These are phyloP conservation scores for Epichloe bromicola DNA, from an alignment of 2,329 filamentous ascomycete genomes.

Conservation along the genomic window DNA sequence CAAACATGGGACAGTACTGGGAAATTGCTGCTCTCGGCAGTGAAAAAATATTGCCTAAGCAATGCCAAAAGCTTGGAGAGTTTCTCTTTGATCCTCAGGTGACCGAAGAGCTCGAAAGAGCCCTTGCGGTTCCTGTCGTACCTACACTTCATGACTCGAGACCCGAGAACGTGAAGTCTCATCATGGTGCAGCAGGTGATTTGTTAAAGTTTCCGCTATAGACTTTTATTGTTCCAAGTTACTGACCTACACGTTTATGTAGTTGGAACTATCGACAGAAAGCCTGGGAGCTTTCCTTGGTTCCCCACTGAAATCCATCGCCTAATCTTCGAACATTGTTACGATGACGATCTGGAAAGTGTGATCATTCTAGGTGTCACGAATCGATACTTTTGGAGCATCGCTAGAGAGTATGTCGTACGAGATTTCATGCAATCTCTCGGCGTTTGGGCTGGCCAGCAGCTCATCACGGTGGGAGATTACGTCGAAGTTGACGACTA, in stretches of 20 bases:
- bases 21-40: neutral
- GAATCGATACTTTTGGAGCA: neutral
- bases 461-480: neutral
- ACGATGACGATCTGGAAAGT: neutral
- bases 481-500: neutral
- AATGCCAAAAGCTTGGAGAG: neutral
- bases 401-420: neutral
- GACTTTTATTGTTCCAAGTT: neutral
- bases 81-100: neutral
- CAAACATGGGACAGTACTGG: neutral
- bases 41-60: neutral
- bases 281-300: neutral
- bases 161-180: neutral
- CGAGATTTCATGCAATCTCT: neutral
- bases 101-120: neutral
- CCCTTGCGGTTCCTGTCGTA: neutral
- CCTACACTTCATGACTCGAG: neutral
- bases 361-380: neutral
- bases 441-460: neutral
- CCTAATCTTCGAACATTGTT: neutral
- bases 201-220: no score
- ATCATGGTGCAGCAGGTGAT: no score
- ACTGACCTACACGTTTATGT: neutral
- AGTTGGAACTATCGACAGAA: neutral
- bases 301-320: neutral